phyloP scores from a whole-genome alignment of 352 stramenopile species.

The Phytophthora foliorum region DNA sequence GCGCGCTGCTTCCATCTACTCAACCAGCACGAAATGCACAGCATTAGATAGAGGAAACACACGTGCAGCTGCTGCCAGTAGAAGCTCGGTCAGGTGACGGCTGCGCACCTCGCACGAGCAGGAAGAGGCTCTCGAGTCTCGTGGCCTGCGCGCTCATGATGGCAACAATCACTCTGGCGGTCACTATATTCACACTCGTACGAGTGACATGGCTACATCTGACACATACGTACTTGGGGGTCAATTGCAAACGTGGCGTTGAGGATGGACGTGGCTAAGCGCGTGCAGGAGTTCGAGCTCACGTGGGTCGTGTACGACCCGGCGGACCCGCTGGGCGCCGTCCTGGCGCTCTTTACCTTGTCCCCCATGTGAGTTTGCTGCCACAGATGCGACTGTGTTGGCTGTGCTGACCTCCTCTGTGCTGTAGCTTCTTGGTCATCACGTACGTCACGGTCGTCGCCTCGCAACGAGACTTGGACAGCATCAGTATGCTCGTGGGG shows the following conservation, averaged over 20 bases:
- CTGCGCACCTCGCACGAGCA: conserved; percentile 70
- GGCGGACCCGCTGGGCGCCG: conserved; percentile 64
- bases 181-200: neutral
- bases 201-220: conserved; percentile 17
- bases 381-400: conserved; percentile 1
- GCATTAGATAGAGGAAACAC: conserved; percentile 16
- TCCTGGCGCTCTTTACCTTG: conserved; percentile 82
- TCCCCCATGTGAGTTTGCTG: conserved; percentile 66
- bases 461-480: conserved; percentile 86
- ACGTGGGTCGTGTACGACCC: conserved; percentile 89
- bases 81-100: neutral
- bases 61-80: neutral
- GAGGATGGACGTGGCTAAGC: conserved; percentile 22
- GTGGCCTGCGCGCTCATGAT: conserved; percentile 56
- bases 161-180: neutral
- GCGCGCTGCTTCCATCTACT: conserved; percentile 74
- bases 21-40: conserved; percentile 1
- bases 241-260: conserved; percentile 1
- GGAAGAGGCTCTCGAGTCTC: conserved; percentile 81
- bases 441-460: conserved; percentile 83
- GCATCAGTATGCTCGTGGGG: conserved; percentile 71
- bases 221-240: neutral
- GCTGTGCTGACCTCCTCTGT: conserved; percentile 1
- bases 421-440: conserved; percentile 82
- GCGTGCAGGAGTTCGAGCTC: conserved; percentile 80